Evolutionary conservation across 1,284 basidiomycete genomes (phyloP), one percentile per base, ranked within the genome.

Genomic region (Melanopsichium pennsylvanicum): DNA sequence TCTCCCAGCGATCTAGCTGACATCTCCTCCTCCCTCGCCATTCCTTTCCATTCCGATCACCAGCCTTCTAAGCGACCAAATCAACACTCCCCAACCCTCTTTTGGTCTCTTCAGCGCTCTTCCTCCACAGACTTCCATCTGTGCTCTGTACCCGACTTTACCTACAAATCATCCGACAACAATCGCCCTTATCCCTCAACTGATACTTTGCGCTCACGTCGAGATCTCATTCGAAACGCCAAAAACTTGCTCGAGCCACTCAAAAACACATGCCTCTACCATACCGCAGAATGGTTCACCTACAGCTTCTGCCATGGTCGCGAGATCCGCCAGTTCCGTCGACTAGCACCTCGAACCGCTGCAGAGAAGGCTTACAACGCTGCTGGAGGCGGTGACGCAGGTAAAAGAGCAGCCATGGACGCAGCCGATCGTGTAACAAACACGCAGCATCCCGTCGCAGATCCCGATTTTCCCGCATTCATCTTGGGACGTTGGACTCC

Each of bases 211-310:
- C 46, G 51, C 3, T 49, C 61, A 8, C 31, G 49, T 16, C 45
- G 41, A 18, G 45, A 62, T 2, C 31, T 72, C 1, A 57, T 74
- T 5, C 36, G 44, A 4, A 39, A 43, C 12, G 72, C 52, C 7
- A 55, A 68, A 22, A n/a, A 19, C 1, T 45, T 76, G 19, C 56
- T 78, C 5, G 67, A 72, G 8, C 76, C 76, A 0, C 43, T 78
- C 21, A 72, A 74, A 45, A 47, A 59, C 13, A 36, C 42, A 3
- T 78, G 76, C 31, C 60, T 78, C 32, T 78, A 72, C 34, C 70
- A 75, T 38, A 72, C 62, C 15, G 23, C 59, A 7, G 75, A 76
- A 27, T 78, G 76, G 76, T 78, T 78, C 49, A 76, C 75, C 26
- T 78, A 78, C 54, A 48, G 58, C 29, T 71, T 74, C 66, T 78